These are phyloP conservation scores for Chaetomium sp. DNA, from an alignment of 2,329 filamentous ascomycete genomes.

Conservation along the genomic window DNA sequence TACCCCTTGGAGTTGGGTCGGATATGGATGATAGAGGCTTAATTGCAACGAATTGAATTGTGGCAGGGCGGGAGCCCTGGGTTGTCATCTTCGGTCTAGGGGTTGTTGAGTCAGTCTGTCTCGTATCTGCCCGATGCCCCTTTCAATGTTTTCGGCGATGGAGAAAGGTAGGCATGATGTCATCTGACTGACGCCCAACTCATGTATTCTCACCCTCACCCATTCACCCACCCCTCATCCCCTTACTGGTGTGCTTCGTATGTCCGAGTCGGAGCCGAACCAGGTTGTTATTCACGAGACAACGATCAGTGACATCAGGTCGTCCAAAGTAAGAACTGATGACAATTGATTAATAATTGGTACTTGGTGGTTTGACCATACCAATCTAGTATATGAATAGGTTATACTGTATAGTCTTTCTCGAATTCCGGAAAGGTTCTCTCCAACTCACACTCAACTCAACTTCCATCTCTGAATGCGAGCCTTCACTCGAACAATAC, in stretches of 20 bases:
- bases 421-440: no score
- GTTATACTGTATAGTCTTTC: no score
- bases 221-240: no score
- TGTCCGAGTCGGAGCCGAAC: not conserved
- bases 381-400: not conserved
- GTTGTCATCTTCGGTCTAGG: not conserved
- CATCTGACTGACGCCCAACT: not conserved
- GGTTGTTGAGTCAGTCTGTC: not conserved
- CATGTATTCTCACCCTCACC: not conserved
- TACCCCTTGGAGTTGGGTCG: constrained; percentile 22
- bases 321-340: not conserved
- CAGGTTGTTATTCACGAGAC: not conserved
- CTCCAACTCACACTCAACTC: not conserved
- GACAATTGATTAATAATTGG: constrained; percentile 12
- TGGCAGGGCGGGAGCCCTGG: not conserved
- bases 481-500: not conserved
- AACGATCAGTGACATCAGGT: not conserved
- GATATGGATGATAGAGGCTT: constrained; percentile 9
- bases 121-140: no score
- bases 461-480: constrained; percentile 14
- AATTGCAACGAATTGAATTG: constrained; percentile 8
- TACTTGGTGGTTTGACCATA: not conserved
- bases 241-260: not conserved
- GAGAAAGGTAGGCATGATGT: not conserved
- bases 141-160: not conserved